These are phyloP conservation scores for Rhodamnia argentea DNA, from an alignment of 345 rosid genomes.

Conservation along the genomic window DNA sequence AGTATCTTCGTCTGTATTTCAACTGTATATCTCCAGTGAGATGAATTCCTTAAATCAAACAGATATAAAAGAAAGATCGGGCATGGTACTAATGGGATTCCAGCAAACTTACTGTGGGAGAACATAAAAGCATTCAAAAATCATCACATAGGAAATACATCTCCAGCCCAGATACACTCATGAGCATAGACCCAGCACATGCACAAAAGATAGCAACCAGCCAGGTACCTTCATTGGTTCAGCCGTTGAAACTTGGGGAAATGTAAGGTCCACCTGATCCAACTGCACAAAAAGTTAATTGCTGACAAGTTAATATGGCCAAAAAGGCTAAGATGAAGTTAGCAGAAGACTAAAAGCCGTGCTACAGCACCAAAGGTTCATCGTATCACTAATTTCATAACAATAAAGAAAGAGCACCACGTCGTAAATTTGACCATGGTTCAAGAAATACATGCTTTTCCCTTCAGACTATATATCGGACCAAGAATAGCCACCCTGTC, in stretches of 20 bases:
- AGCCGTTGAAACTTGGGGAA: conserved; percentile 32
- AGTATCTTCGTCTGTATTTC: background rate
- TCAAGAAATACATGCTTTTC: background rate
- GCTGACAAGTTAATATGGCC: background rate
- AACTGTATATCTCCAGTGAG: background rate
- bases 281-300: conserved; percentile 36
- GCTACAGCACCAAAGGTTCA: background rate
- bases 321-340: background rate
- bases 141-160: background rate
- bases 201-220: background rate
- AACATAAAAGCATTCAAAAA: background rate
- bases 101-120: background rate
- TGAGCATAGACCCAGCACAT: background rate
- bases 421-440: background rate
- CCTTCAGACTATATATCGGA: background rate
- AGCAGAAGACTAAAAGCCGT: background rate
- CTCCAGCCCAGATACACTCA: background rate
- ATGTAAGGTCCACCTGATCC: conserved; percentile 52
- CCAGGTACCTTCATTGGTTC: conserved; percentile 41
- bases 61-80: background rate
- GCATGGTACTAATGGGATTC: background rate
- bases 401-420: background rate
- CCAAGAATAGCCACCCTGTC: background rate
- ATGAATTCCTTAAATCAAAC: background rate
- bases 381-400: background rate